A percentile compares a stretch with the other conserved stretches of the same genome.
Conservation (phyloP, 1,284 basidiomycete species). For the Moesziomyces parantarcticus region DNA sequence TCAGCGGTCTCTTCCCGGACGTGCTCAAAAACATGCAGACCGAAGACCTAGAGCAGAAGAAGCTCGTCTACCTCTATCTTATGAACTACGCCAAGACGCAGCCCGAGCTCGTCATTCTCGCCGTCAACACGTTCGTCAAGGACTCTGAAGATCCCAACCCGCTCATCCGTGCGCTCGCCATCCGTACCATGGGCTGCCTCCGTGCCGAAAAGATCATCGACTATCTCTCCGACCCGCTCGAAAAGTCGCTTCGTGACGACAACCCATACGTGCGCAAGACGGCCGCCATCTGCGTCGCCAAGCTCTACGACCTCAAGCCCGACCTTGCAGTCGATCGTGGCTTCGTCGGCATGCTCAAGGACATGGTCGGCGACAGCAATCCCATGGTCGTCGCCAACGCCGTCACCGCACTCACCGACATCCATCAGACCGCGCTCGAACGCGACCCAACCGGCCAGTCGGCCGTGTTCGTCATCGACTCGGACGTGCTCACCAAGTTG, state of each 20-base stretch:
- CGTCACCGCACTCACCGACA: constrained; percentile 91
- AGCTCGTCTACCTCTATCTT: constrained; percentile 96
- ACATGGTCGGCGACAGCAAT: constrained; percentile 91
- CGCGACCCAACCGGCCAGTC: constrained; percentile 47
- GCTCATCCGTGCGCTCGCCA: constrained; percentile 92
- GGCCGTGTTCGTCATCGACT: constrained; percentile 85
- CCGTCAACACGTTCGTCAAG: constrained; percentile 96
- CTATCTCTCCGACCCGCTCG: constrained; percentile 92
- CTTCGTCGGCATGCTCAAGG: constrained; percentile 85
- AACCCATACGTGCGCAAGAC: constrained; percentile 90
- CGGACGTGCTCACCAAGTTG: constrained; percentile 84
- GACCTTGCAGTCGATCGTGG: constrained; percentile 94
- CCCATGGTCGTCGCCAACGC: constrained; percentile 99
- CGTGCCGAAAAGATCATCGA: constrained; percentile 99
- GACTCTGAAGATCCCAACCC: constrained; percentile 96
- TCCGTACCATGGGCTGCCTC: constrained; percentile 96
- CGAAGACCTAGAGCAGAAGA: constrained; percentile 93
- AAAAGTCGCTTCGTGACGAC: constrained; percentile 89
- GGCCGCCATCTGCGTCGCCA: constrained; percentile 92
- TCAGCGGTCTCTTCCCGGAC: constrained; percentile 89
- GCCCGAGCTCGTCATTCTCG: constrained; percentile 95
- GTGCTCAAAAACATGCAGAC: constrained; percentile 99
- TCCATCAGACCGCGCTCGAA: constrained; percentile 74
- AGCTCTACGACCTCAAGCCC: constrained; percentile 95
- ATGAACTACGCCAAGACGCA: constrained; percentile 99